These are phyloP conservation scores for Limonomyces culmigenus DNA, from an alignment of 1,284 basidiomycete genomes.

Conservation along the genomic window DNA sequence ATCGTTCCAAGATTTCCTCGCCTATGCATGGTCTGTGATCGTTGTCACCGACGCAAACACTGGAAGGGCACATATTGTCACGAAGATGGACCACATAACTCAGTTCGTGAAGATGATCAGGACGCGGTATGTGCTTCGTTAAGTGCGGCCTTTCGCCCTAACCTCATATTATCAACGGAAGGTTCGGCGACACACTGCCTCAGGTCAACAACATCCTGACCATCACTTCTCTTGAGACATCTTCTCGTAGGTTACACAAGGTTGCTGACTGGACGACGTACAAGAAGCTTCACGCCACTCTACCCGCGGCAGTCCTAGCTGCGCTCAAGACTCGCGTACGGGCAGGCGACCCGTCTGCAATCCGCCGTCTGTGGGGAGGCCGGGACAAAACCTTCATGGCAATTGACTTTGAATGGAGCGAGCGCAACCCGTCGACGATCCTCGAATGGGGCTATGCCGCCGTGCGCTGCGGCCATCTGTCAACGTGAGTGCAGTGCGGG, in stretches of 20 bases:
- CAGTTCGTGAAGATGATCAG: conserved; percentile 70
- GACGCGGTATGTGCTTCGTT: conserved; percentile 28
- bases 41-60: conserved; percentile 61
- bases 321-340: conserved; percentile 54
- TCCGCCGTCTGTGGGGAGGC: conserved; percentile 53
- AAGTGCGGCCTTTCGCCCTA: neutral
- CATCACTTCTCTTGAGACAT: conserved; percentile 48
- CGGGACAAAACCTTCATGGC: conserved; percentile 61
- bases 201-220: conserved; percentile 51
- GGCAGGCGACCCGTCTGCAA: conserved; percentile 48
- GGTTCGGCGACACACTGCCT: conserved; percentile 59
- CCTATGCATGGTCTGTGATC: conserved; percentile 76
- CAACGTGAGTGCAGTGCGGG: conserved; percentile 36
- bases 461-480: conserved; percentile 55
- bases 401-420: conserved; percentile 64
- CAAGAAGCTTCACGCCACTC: conserved; percentile 54
- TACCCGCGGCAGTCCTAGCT: conserved; percentile 54
- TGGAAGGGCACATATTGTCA: conserved; percentile 65
- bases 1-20: conserved; percentile 67
- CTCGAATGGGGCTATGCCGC: conserved; percentile 75
- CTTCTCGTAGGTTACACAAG: conserved; percentile 48
- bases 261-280: conserved; percentile 57
- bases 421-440: conserved; percentile 50
- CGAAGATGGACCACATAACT: conserved; percentile 47
- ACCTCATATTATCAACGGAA: conserved; percentile 13